These are phyloP conservation scores for Zancudomyces culisetae DNA, from an alignment of 371 early-diverging fungal genomes.

Conservation along the genomic window DNA sequence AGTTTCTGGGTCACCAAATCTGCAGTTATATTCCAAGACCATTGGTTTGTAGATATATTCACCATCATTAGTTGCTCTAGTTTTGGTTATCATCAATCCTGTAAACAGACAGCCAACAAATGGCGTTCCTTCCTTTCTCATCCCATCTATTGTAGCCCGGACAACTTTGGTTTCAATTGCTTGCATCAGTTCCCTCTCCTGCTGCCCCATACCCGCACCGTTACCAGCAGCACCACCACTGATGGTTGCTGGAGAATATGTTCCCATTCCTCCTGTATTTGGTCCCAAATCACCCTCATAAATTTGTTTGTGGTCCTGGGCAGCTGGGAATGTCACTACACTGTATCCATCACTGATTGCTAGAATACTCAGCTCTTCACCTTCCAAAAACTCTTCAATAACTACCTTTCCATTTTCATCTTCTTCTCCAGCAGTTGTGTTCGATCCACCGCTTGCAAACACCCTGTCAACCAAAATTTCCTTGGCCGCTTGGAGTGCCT, in stretches of 20 bases:
- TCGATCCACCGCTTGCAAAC: conserved; percentile 74
- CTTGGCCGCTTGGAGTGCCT: conserved; percentile 68
- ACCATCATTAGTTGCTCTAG: too few relatives aligned
- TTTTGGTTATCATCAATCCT: conserved; percentile 79
- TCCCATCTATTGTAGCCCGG: conserved; percentile 83
- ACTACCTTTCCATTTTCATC: too few relatives aligned
- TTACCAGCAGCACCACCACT: too few relatives aligned
- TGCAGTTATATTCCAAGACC: conserved; percentile 90
- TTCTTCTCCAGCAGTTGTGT: neutral
- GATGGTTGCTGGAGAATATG: conserved; percentile 89
- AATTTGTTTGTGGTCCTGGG: conserved; percentile 94
- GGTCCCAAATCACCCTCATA: conserved; percentile 83
- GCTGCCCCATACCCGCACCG: too few relatives aligned
- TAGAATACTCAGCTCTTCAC: conserved; percentile 79
- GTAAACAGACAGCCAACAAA: conserved; percentile 95
- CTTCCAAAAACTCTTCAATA: conserved; percentile 82
- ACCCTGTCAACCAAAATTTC: conserved; percentile 71
- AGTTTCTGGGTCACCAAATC: conserved; percentile 96
- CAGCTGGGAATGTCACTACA: conserved; percentile 65
- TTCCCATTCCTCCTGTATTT: conserved; percentile 98
- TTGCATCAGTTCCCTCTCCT: conserved; percentile 37
- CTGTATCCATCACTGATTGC: conserved; percentile 94
- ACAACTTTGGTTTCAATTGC: conserved; percentile 58
- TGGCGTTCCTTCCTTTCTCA: conserved; percentile 84
- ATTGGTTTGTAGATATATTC: too few relatives aligned